phyloP scores from a whole-genome alignment of 1,284 basidiomycete species.

The Fomes fomentarius region DNA sequence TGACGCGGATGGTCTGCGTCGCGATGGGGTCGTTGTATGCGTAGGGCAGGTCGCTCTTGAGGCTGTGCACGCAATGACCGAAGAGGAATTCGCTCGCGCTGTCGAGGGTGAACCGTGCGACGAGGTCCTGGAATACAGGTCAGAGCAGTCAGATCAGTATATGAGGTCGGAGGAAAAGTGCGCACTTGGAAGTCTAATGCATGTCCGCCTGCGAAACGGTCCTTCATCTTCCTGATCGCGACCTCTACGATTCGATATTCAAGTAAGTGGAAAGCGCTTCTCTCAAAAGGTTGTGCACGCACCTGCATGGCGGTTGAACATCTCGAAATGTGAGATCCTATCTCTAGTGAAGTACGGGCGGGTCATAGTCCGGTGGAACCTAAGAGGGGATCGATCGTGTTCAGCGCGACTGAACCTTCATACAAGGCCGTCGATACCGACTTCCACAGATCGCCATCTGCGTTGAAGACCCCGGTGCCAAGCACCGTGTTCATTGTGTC shows the following conservation, averaged over 20 bases:
- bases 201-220: slow-evolving; percentile 18
- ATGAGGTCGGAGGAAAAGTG: neutral
- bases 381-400: neutral
- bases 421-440: slow-evolving; percentile 1
- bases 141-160: neutral
- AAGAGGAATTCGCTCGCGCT: slow-evolving; percentile 47
- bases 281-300: neutral
- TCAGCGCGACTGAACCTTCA: neutral
- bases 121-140: slow-evolving; percentile 32
- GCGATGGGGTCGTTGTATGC: slow-evolving; percentile 23
- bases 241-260: no score
- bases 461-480: slow-evolving; percentile 26
- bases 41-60: slow-evolving; percentile 36
- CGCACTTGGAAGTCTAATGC: slow-evolving; percentile 24
- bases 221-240: slow-evolving; percentile 21
- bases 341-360: slow-evolving; percentile 26
- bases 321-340: slow-evolving; percentile 22
- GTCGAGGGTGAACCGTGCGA: slow-evolving; percentile 44
- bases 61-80: slow-evolving; percentile 38
- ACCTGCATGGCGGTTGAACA: slow-evolving; percentile 23
- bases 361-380: slow-evolving; percentile 36
- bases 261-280: no score
- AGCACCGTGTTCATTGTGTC: slow-evolving; percentile 22
- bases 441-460: slow-evolving; percentile 36
- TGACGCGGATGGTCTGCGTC: neutral